These are phyloP conservation scores for Salvia miltiorrhiza DNA, from an alignment of 257 asterid species.

Conservation along the genomic window DNA sequence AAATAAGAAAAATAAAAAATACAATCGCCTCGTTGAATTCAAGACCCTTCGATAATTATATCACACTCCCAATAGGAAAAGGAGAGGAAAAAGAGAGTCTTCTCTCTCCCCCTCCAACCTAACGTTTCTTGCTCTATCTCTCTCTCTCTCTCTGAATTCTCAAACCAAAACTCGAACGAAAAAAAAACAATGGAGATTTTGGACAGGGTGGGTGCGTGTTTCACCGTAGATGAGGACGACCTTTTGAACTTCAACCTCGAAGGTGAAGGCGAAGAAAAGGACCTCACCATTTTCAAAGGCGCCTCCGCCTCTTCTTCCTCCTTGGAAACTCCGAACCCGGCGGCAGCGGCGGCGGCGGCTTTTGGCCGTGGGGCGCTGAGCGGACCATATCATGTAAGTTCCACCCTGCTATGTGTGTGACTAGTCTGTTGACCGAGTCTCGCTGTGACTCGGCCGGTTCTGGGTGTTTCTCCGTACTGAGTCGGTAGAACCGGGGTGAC, in stretches of 20 bases:
- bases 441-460: conserved; percentile 40
- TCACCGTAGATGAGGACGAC: conserved; percentile 59
- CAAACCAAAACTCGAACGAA: background rate
- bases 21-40: conserved; percentile 33
- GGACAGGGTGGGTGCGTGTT: conserved; percentile 35
- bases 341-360: conserved; percentile 23
- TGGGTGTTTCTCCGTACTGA: conserved; percentile 3
- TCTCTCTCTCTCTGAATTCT: background rate
- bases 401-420: conserved; percentile 24
- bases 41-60: conserved; percentile 30
- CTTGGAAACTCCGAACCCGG: conserved; percentile 16
- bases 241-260: conserved; percentile 67
- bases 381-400: conserved; percentile 38
- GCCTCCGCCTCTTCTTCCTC: conserved; percentile 28
- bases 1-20: background rate
- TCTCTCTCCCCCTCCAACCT: conserved; percentile 17
- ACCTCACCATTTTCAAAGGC: conserved; percentile 19
- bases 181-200: conserved; percentile 43
- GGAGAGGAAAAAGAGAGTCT: conserved; percentile 1
- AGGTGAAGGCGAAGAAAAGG: conserved; percentile 36
- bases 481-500: conserved; percentile 22
- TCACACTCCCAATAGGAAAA: conserved; percentile 21
- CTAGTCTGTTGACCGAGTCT: conserved; percentile 22
- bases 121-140: conserved; percentile 6
- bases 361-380: conserved; percentile 16